Percentiles rank a stretch among this genome's conserved stretches.
These are phyloP conservation scores for Aegilops tauschii DNA, from an alignment of 176 grass and related monocot species.

Conservation along the genomic window DNA sequence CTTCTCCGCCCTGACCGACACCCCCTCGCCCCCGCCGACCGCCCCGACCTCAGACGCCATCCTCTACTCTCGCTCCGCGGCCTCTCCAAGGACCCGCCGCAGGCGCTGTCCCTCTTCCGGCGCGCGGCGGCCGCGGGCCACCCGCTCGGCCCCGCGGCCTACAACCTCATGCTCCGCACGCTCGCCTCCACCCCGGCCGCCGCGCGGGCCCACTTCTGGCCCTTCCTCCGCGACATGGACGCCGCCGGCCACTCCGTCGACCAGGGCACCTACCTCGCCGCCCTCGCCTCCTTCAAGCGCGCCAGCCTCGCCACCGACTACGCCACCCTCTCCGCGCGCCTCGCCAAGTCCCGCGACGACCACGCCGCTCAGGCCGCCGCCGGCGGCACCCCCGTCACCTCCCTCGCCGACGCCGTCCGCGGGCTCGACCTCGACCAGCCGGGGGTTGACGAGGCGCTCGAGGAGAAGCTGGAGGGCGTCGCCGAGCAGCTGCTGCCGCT, in stretches of 20 bases:
- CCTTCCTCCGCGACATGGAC: slow-evolving; percentile 71
- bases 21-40: not conserved
- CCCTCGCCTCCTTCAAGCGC: slow-evolving; percentile 71
- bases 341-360: slow-evolving; percentile 16
- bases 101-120: slow-evolving; percentile 69
- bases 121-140: slow-evolving; percentile 30
- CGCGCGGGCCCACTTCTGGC: slow-evolving; percentile 65
- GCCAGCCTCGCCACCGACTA: slow-evolving; percentile 53
- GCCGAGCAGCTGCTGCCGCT: slow-evolving; percentile 30
- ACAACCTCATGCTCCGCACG: slow-evolving; percentile 93
- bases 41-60: slow-evolving; percentile 56
- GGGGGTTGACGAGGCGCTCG: not conserved
- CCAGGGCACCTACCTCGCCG: slow-evolving; percentile 72
- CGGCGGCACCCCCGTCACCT: not conserved
- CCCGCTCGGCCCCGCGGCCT: slow-evolving; percentile 47
- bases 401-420: slow-evolving; percentile 33
- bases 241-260: slow-evolving; percentile 60
- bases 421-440: not conserved
- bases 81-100: slow-evolving; percentile 57
- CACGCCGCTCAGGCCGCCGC: not conserved
- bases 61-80: slow-evolving; percentile 68
- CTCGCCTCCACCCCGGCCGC: slow-evolving; percentile 46
- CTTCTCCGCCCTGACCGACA: not conserved
- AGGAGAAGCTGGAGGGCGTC: slow-evolving; percentile 30
- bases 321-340: slow-evolving; percentile 43